Evolutionary conservation across 106 monocot species (phyloP), one percentile per base, ranked within the genome.

Genomic region (Apostasia shenzhenica): DNA sequence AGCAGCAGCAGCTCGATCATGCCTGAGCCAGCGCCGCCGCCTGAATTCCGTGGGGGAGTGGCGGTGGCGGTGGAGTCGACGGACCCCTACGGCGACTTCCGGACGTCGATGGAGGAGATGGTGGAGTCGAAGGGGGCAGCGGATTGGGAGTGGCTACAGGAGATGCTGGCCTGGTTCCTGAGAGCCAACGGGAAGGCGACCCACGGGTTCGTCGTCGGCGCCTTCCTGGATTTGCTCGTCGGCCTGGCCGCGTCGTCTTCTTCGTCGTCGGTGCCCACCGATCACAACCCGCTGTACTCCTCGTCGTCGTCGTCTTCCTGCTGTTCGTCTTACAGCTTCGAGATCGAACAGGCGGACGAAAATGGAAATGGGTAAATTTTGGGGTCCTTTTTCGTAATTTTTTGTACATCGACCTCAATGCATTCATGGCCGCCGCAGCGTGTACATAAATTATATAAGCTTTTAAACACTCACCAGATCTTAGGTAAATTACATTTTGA

Each of bases 71-170:
- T 84, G 73, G 84, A 84, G 45, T 80, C 80, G 0, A n/a, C 53
- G 5, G 80, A 84, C 63, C 84, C 84, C 2, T 77, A 77, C 51
- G 52, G 50, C 2, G 84, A 84, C 56, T 84, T 84, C 61, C 26
- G 67, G 70, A 26, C 14, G 55, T 84, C 84, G 10, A 89, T 89
- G 89, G 89, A 85, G 72, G 85, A 89, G 80, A 78, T 89, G 85
- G 85, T 82, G 50, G 55, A 48, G 14, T 72, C 81, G 3, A 69
- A 82, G 3, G 89, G 78, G 48, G 61, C 76, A 43, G 71, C 37
- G 41, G 82, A 79, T 1, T 82, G 80, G 85, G 67, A 47, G 37
- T 52, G 66, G 45, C 66, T 89, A 2, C 77, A 89, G 67, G 80
- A 85, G 61, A 54, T 89, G 55, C 61, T 89, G 37, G 77, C 62